Evolutionary conservation across 2,329 filamentous ascomycete genomes (phyloP).

Genomic region (Hirsutella thompsonii): DNA sequence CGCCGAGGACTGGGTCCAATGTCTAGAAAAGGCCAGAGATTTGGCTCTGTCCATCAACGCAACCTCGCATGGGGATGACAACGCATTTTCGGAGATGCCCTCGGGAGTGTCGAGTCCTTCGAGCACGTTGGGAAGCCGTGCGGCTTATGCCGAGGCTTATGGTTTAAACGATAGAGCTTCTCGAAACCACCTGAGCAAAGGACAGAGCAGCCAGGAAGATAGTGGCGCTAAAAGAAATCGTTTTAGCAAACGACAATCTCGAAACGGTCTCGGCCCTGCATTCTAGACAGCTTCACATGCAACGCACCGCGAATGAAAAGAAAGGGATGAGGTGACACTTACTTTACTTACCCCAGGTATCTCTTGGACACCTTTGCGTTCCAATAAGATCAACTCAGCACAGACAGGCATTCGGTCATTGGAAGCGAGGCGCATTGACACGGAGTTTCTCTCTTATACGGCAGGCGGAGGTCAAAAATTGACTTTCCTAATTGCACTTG

Average conservation of each 20-base stretch:
- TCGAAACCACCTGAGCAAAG: conserved; percentile 46
- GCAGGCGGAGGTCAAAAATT: background rate
- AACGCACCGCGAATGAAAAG: background rate
- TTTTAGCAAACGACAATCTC: conserved; percentile 88
- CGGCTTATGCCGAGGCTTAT: conserved; percentile 38
- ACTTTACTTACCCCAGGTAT: background rate
- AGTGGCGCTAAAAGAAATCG: conserved; percentile 42
- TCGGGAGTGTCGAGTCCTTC: conserved; percentile 64
- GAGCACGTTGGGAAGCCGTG: conserved; percentile 53
- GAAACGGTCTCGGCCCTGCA: conserved; percentile 81
- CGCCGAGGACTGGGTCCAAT: conserved; percentile 86
- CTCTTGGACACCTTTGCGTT: conserved; percentile 1
- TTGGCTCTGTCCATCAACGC: conserved; percentile 64
- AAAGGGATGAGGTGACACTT: background rate
- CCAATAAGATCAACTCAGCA: conserved; percentile 4
- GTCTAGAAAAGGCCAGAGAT: conserved; percentile 74
- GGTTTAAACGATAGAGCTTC: conserved; percentile 36
- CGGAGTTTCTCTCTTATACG: conserved; percentile 12
- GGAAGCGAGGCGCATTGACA: conserved; percentile 20
- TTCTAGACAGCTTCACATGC: conserved; percentile 38
- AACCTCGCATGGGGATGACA: conserved; percentile 53
- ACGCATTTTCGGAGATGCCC: conserved; percentile 53
- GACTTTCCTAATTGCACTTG: too few species aligned
- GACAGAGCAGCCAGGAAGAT: conserved; percentile 42
- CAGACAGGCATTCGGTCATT: conserved; percentile 15